phyloP scores from a whole-genome alignment of 257 asterid species.

The Gentiana straminea region DNA sequence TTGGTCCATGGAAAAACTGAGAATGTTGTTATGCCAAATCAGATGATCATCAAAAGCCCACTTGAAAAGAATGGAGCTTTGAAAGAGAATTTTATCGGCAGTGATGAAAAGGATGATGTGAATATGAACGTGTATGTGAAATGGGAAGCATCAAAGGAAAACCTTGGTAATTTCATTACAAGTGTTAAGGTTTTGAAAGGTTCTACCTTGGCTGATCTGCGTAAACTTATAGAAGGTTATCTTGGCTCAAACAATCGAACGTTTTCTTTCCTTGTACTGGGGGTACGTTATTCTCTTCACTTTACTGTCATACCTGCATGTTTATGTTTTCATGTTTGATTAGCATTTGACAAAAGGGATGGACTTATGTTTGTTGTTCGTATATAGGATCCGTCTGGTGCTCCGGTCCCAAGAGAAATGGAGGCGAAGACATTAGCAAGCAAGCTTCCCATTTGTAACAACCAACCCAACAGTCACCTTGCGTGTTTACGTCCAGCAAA shows the following conservation, averaged over 20 bases:
- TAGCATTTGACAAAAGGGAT: no score
- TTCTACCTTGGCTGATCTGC: constrained; percentile 67
- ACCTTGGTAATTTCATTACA: constrained; percentile 57
- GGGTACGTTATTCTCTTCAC: constrained; percentile 19
- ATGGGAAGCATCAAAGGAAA: constrained; percentile 79
- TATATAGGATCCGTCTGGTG: constrained; percentile 59
- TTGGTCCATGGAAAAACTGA: constrained; percentile 9
- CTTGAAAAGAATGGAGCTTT: constrained; percentile 12
- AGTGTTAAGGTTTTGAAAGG: constrained; percentile 46
- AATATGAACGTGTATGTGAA: constrained; percentile 58
- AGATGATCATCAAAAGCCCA: constrained; percentile 11
- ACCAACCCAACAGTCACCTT: constrained; percentile 37
- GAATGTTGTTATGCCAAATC: constrained; percentile 13
- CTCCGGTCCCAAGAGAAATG: constrained; percentile 54
- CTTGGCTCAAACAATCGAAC: constrained; percentile 49
- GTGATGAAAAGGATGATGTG: constrained; percentile 18
- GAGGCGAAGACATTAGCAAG: constrained; percentile 32
- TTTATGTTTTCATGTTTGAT: background rate
- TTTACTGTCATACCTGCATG: background rate
- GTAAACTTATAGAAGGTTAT: constrained; percentile 75
- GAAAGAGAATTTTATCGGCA: constrained; percentile 33
- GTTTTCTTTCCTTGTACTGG: constrained; percentile 53
- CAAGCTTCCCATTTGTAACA: constrained; percentile 64
- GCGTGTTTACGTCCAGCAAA: constrained; percentile 52
- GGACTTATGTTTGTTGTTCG: background rate